phyloP scores from a whole-genome alignment of 148 eudicot genomes.

The Chenopodium quinoa region DNA sequence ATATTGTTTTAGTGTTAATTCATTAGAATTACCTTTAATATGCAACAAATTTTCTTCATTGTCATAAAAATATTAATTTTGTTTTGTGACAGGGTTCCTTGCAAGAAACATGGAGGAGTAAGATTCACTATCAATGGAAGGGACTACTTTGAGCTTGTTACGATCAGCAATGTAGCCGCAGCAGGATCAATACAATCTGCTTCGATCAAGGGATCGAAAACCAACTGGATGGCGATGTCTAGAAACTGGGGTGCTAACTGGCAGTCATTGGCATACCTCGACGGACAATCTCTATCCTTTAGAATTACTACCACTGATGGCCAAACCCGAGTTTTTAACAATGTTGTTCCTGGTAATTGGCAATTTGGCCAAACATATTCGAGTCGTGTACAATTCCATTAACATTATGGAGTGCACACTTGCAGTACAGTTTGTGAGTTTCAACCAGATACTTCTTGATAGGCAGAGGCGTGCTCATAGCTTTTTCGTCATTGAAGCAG shows the following conservation, averaged over 20 bases:
- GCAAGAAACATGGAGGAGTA: conserved; percentile 79
- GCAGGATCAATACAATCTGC: conserved; percentile 76
- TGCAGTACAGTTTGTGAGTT: background rate
- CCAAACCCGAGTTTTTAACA: conserved; percentile 34
- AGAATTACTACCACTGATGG: conserved; percentile 66
- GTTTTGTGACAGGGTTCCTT: conserved; percentile 53
- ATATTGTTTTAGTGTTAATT: too few species aligned
- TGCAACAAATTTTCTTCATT: too few species aligned
- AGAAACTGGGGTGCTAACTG: conserved; percentile 97
- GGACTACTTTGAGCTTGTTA: conserved; percentile 77
- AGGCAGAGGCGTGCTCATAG: conserved; percentile 55
- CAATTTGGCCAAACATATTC: conserved; percentile 71
- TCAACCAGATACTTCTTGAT: conserved; percentile 1
- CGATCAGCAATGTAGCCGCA: conserved; percentile 66
- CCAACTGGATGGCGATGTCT: conserved; percentile 70
- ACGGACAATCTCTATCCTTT: conserved; percentile 75
- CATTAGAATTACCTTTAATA: too few species aligned
- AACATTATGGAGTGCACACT: background rate
- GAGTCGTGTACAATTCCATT: conserved; percentile 44
- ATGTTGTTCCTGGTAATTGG: conserved; percentile 69
- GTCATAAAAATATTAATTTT: background rate
- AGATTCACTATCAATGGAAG: conserved; percentile 77
- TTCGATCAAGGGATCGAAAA: conserved; percentile 61
- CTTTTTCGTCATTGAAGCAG: conserved; percentile 35
- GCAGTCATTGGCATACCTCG: conserved; percentile 66